Evolutionary conservation across 176 grass and related monocot species (phyloP), one percentile per base, ranked within the genome.

Genomic region (Avena eriantha): DNA sequence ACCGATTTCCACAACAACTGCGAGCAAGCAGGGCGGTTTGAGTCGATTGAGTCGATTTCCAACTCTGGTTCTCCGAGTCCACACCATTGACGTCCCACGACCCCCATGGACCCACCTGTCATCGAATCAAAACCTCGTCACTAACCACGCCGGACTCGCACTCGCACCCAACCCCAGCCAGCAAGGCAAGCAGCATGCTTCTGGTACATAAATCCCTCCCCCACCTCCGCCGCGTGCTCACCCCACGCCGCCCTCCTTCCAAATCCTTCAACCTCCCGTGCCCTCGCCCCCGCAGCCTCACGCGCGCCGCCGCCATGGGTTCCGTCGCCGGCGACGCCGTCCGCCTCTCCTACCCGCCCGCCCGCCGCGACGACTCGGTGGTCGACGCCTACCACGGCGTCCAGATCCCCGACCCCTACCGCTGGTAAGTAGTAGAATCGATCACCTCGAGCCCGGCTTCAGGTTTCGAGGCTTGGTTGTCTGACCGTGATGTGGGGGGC

Each of bases 361-460:
- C 78, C 45, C 87, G 90, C 65, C 91, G 93, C 12, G 93, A 98
- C 78, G 86, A 77, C 19, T 93, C 96, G 18, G 84, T 95, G 26
- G 81, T 89, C 53, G 93, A 95, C 78, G 9, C 18, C 33, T 95
- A 93, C 87, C 93, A 95, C 73, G 91, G 93, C 45, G 90, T 89
- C 58, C 80, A 55, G 65, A 80, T 98, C 61, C 35, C 90, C 21
- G 96, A 98, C 81, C 96, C 93, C 3, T 98, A 98, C 55, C 93
- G 91, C 86, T 98, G 96, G 96, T 92, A 31, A 54, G 73, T 4
- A 67, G 1, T 34, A 39, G 45, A 10, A 47, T 10, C 4, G 16
- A 34, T 67, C 29, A 7, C 29, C 13, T 3, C 0, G 26, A 16
- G 29, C 60, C 0, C 43, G 12, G 5, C 0, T 24, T 23, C 12